Conservation (phyloP, 176 grass and related monocot species). For the Calamus simplicifolius region DNA sequence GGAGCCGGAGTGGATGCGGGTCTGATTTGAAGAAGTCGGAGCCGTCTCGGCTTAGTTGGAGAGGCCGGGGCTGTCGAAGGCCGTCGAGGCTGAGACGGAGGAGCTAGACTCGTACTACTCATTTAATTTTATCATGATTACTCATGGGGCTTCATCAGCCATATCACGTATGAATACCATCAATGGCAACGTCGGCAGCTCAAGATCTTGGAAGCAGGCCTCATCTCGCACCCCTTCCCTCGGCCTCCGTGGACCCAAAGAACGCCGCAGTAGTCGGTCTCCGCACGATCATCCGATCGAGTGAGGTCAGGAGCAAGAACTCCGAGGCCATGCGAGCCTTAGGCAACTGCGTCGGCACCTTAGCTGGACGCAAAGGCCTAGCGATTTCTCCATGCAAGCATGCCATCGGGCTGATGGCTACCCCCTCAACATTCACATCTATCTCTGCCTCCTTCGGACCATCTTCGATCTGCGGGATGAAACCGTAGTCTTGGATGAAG, state of each 20-base stretch:
- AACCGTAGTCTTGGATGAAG: constrained; percentile 58
- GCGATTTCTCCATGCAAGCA: constrained; percentile 18
- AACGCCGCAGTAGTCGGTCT: constrained; percentile 19
- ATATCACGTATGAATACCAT: constrained; percentile 52
- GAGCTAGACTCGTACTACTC: no score
- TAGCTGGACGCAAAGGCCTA: constrained; percentile 35
- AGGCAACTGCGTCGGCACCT: constrained; percentile 11
- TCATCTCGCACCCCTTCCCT: constrained; percentile 38
- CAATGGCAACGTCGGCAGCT: constrained; percentile 55
- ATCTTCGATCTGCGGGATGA: constrained; percentile 48
- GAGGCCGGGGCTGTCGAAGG: no score
- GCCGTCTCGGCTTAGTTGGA: no score
- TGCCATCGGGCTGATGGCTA: constrained; percentile 63
- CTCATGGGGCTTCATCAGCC: no score
- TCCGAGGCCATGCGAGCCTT: constrained; percentile 38
- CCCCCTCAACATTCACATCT: constrained; percentile 65
- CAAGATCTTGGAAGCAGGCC: constrained; percentile 45
- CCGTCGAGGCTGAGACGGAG: no score
- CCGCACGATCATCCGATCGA: constrained; percentile 16
- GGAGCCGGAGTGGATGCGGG: no score
- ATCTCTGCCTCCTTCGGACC: constrained; percentile 44
- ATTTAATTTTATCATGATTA: no score
- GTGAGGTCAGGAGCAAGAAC: constrained; percentile 25
- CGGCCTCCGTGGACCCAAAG: constrained; percentile 16
- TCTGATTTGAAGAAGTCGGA: no score